phyloP scores from a whole-genome alignment of 2,329 filamentous ascomycete species.

The Bretziella fagacearum region DNA sequence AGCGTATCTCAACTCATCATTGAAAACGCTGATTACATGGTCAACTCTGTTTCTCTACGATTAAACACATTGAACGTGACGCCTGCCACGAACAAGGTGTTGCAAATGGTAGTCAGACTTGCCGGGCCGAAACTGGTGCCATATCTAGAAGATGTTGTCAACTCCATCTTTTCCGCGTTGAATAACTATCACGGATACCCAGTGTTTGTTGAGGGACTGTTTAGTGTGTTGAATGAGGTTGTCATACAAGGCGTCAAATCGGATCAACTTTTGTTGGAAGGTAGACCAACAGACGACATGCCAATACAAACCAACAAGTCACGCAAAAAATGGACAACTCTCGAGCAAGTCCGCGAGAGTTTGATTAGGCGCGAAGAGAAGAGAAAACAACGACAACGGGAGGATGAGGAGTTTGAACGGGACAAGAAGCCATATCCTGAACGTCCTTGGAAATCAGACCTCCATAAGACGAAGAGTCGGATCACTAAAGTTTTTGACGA shows the following conservation, averaged over 20 bases:
- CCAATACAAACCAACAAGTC: constrained; percentile 28
- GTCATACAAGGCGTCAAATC: constrained; percentile 63
- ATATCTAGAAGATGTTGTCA: constrained; percentile 80
- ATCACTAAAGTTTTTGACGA: constrained; percentile 14
- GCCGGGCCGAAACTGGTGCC: constrained; percentile 68
- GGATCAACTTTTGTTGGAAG: constrained; percentile 30
- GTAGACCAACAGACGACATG: constrained; percentile 19
- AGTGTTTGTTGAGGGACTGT: constrained; percentile 67
- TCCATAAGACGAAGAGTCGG: constrained; percentile 8
- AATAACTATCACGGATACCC: constrained; percentile 93
- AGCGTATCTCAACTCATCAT: constrained; percentile 66
- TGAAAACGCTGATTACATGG: constrained; percentile 87
- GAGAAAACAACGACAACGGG: constrained; percentile 21
- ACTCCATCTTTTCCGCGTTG: constrained; percentile 80
- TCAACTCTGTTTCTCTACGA: constrained; percentile 78
- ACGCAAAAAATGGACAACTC: constrained; percentile 20
- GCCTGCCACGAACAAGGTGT: constrained; percentile 73
- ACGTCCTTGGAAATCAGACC: constrained; percentile 20
- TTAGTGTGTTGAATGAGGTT: constrained; percentile 64
- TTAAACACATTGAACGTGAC: constrained; percentile 87
- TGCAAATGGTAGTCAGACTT: constrained; percentile 85
- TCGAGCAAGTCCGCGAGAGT: constrained; percentile 35
- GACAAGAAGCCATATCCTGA: constrained; percentile 20
- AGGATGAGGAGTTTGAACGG: constrained; percentile 23
- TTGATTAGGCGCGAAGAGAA: constrained; percentile 39